Conservation (phyloP, 176 grass and related monocot genomes). For the Lolium rigidum region DNA sequence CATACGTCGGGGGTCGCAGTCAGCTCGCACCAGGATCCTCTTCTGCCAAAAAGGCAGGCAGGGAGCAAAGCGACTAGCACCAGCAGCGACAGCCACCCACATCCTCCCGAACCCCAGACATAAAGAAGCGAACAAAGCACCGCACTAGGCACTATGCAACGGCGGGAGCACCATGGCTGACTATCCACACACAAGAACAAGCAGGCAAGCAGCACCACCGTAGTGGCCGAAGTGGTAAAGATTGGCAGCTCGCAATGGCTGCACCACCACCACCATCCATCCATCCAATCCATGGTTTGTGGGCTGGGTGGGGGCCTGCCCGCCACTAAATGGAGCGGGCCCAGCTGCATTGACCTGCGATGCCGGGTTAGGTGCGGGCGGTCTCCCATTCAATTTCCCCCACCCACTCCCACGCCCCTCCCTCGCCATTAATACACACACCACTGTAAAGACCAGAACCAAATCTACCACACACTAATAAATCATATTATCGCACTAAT, state of each 20-base stretch:
- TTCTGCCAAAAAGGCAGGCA: slow-evolving; percentile 47
- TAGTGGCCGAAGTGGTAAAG: slow-evolving; percentile 26
- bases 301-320: slow-evolving; percentile 51
- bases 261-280: not conserved
- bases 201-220: not conserved
- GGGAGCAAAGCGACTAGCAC: slow-evolving; percentile 54
- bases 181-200: not conserved
- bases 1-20: slow-evolving; percentile 4
- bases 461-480: not conserved
- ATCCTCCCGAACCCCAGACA: slow-evolving; percentile 12
- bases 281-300: slow-evolving; percentile 1
- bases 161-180: slow-evolving; percentile 34
- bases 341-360: slow-evolving; percentile 70
- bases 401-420: slow-evolving; percentile 59
- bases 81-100: slow-evolving; percentile 43
- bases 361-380: slow-evolving; percentile 74
- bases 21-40: slow-evolving; percentile 12
- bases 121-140: slow-evolving; percentile 42
- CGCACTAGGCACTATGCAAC: slow-evolving; percentile 32
- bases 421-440: slow-evolving; percentile 63
- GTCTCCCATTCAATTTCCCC: slow-evolving; percentile 68
- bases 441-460: slow-evolving; percentile 49
- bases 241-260: slow-evolving; percentile 28
- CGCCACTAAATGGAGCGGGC: slow-evolving; percentile 62
- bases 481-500: slow-evolving; percentile 5